Evolutionary conservation across 768 basidiomycete species (phyloP).

Genomic region (Boletus sensibilis): DNA sequence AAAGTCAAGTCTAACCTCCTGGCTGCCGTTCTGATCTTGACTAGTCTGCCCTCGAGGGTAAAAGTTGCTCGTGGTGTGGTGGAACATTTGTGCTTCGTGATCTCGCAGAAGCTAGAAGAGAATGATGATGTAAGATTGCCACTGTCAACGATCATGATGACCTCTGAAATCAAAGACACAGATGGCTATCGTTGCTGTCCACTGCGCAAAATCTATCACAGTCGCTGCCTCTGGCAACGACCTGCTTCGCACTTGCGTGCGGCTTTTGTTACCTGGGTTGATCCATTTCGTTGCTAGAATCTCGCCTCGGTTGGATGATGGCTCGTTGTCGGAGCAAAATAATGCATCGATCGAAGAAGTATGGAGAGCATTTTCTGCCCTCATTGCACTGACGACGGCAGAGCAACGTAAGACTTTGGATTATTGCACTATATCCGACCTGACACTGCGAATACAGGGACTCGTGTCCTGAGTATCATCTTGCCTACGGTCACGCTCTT

Average conservation of each 20-base stretch:
- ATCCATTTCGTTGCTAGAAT: slow-evolving; percentile 78
- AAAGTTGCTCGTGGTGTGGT: slow-evolving; percentile 71
- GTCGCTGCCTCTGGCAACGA: slow-evolving; percentile 67
- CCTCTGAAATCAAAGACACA: slow-evolving; percentile 30
- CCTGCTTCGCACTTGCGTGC: slow-evolving; percentile 67
- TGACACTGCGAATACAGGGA: slow-evolving; percentile 43
- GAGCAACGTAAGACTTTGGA: slow-evolving; percentile 54
- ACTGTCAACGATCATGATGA: neutral
- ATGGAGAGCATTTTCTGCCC: slow-evolving; percentile 72
- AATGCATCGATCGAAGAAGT: slow-evolving; percentile 70
- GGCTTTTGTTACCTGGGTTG: slow-evolving; percentile 73
- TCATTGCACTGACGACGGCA: slow-evolving; percentile 56
- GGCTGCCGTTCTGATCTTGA: slow-evolving; percentile 81
- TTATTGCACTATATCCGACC: neutral
- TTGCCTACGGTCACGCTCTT: slow-evolving; percentile 75
- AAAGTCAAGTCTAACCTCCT: slow-evolving; percentile 92
- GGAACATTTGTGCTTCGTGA: slow-evolving; percentile 82
- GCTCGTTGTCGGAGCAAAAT: slow-evolving; percentile 53
- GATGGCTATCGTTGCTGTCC: slow-evolving; percentile 81
- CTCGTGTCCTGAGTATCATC: slow-evolving; percentile 65
- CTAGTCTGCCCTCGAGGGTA: slow-evolving; percentile 64
- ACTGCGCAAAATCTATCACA: slow-evolving; percentile 86
- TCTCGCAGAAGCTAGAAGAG: slow-evolving; percentile 76
- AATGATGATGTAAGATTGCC: slow-evolving; percentile 55
- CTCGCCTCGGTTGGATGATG: slow-evolving; percentile 60